phyloP scores from a whole-genome alignment of 2,329 filamentous ascomycete species.

The Aureobasidium uvarum region DNA sequence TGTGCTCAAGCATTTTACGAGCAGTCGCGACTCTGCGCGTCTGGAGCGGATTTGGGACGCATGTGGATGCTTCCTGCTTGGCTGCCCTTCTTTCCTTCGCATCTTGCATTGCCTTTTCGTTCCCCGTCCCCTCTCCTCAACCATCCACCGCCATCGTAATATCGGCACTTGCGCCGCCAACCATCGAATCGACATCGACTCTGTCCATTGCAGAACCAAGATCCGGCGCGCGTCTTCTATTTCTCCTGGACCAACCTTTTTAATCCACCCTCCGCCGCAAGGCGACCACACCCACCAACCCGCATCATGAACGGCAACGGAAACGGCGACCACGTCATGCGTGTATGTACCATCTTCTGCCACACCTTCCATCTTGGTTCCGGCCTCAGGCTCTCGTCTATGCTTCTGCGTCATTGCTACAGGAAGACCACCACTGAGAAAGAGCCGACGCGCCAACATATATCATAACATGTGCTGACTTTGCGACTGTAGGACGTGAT shows the following conservation, averaged over 20 bases:
- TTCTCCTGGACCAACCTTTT: conserved; percentile 22
- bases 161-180: conserved; percentile 3
- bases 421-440: neutral
- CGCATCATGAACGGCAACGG: conserved; percentile 30
- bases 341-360: conserved; percentile 12
- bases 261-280: conserved; percentile 23
- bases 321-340: conserved; percentile 28
- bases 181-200: conserved; percentile 11
- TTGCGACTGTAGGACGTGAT: conserved; percentile 43
- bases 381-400: neutral
- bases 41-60: conserved; percentile 2
- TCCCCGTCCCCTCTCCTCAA: conserved; percentile 2
- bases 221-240: neutral
- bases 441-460: neutral
- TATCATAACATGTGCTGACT: conserved; percentile 9
- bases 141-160: conserved; percentile 1
- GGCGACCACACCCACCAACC: conserved; percentile 14
- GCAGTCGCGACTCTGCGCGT: conserved; percentile 19
- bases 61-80: conserved; percentile 3
- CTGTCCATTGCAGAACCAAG: conserved; percentile 17
- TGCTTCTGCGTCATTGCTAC: neutral
- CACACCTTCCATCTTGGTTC: neutral
- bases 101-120: conserved; percentile 14
- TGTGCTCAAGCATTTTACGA: conserved; percentile 9
- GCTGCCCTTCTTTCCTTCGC: conserved; percentile 16